Conservation (phyloP, 352 stramenopile species). For the Phytophthora melonis region DNA sequence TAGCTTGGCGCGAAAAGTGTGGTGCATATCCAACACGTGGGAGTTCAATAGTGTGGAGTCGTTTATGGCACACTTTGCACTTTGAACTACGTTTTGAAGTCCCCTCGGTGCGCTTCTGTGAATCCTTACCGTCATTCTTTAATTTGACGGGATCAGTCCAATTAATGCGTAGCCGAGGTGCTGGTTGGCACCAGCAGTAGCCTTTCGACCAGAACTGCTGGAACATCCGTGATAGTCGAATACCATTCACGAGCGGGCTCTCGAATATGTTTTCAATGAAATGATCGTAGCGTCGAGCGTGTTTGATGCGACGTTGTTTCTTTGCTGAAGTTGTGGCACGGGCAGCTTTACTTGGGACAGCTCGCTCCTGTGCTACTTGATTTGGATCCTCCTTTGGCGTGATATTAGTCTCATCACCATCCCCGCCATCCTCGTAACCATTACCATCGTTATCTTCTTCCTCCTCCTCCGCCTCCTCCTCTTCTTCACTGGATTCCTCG, state of each 20-base stretch:
- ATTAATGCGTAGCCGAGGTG: slow-evolving; percentile 33
- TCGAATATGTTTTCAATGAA: slow-evolving; percentile 10
- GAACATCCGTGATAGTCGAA: slow-evolving; percentile 60
- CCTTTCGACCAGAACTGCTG: slow-evolving; percentile 58
- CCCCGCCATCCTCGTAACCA: neutral
- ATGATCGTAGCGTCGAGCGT: neutral
- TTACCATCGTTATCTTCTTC: neutral
- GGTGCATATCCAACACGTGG: slow-evolving; percentile 41
- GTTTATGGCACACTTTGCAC: slow-evolving; percentile 42
- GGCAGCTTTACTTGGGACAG: slow-evolving; percentile 12
- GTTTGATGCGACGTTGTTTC: slow-evolving; percentile 1
- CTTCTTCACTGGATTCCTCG: slow-evolving; percentile 10
- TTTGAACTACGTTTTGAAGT: neutral
- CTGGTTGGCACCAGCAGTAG: slow-evolving; percentile 60
- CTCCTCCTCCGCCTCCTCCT: slow-evolving; percentile 4
- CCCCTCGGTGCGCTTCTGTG: slow-evolving; percentile 1
- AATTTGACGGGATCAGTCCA: slow-evolving; percentile 27
- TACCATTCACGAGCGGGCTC: slow-evolving; percentile 41
- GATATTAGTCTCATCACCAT: neutral
- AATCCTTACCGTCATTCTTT: neutral
- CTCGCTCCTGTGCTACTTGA: neutral
- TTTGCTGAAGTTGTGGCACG: slow-evolving; percentile 15
- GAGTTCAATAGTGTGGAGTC: slow-evolving; percentile 47
- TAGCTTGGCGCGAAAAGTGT: slow-evolving; percentile 63
- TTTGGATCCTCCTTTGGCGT: neutral